Evolutionary conservation across 2,329 filamentous ascomycete species (phyloP), one percentile per base, ranked within the genome.

Genomic region (Podosphaera aphanis): DNA sequence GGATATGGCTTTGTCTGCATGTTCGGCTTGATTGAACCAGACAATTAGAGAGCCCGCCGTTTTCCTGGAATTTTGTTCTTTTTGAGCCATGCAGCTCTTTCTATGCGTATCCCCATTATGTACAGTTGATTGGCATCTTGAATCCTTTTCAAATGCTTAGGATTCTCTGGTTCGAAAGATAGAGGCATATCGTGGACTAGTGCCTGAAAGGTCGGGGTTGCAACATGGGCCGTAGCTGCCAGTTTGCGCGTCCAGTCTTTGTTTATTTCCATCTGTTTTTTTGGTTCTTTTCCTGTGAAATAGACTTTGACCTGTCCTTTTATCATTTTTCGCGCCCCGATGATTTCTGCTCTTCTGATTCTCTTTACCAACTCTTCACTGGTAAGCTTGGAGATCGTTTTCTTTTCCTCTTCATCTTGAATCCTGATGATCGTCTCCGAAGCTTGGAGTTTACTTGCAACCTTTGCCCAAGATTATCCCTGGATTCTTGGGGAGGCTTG

Each of bases 11-110:
- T 33, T 43, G 3, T 42, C 21, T 27, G 8, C 23, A 25, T 25
- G 23, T 42, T 42, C 39, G 13, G 39, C 20, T n/a, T 18, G 23
- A 18, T 19, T 18, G 6, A 43, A 19, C 41, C 41, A 43, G 5
- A 16, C 8, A 19, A 43, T 33, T 33, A 43, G n/a, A 5, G 41
- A 43, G 3, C 41, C 41, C 19, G 25, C 25, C 4, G 3, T 33
- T 33, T 23, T 10, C 8, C 16, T 15, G 19, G 15, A 27, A 25
- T 42, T 20, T 23, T 20, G 13, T 2, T 42, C 19, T 43, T 42
- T 23, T 42, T 43, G 10, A 43, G 41, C 41, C 41, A 43, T 8
- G 18, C 18, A 21, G 41, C 41, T n/a, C n/a, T 43, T 40, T 40
- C n/a, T 19, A 40, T 40, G 13, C 19, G 16, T 13, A 40, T 40